Evolutionary conservation across 2,329 filamentous ascomycete genomes (phyloP).

Genomic region (Fusarium protoensiforme): DNA sequence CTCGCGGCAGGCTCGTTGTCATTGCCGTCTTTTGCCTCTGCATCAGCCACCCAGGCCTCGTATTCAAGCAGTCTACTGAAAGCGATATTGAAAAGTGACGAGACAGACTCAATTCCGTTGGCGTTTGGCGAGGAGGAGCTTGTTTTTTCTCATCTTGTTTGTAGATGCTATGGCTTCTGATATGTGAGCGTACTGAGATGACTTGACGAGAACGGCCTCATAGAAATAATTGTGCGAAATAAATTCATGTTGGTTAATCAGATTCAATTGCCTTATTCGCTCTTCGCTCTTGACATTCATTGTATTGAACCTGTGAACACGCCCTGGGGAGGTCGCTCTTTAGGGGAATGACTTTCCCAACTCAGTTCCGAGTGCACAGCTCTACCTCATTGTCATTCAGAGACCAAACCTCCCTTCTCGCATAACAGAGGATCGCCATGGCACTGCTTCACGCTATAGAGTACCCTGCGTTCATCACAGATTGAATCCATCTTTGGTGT

Average conservation of each 20-base stretch:
- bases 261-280: not conserved
- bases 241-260: not conserved
- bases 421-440: not conserved
- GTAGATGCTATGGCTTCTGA: not conserved
- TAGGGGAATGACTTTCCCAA: not conserved
- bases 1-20: constrained; percentile 45
- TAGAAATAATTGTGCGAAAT: not conserved
- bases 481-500: not conserved
- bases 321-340: not conserved
- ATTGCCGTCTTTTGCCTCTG: constrained; percentile 51
- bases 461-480: not conserved
- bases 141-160: not conserved
- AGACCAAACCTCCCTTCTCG: not conserved
- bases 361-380: not conserved
- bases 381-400: not conserved
- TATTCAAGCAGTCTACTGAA: constrained; percentile 22
- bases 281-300: not conserved
- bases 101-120: not conserved
- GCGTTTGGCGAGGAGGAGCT: not conserved
- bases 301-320: not conserved
- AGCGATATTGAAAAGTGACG: constrained; percentile 23
- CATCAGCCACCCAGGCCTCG: constrained; percentile 52
- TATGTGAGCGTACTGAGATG: not conserved
- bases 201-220: not conserved
- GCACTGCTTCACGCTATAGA: not conserved